Base-by-base conservation (phyloP, 108 stramenopile genomes). In the Nitzschia putrida region DNA sequence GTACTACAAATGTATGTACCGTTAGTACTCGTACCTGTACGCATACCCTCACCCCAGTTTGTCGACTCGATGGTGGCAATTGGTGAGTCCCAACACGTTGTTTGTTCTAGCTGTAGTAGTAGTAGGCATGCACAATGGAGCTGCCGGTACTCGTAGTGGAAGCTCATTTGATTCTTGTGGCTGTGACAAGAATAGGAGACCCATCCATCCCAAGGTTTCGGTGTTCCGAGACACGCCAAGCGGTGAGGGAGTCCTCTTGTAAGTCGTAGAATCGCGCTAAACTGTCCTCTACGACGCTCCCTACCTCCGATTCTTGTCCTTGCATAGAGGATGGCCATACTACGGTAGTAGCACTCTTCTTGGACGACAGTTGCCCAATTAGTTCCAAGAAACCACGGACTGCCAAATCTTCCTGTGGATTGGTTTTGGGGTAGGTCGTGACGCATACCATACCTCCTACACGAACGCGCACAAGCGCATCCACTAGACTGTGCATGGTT, bases 371-470 rank as follows among this genome's bases (percentile, higher is more conserved):
- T 57, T 90, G 73, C n/a, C 85, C 93, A 74, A 89, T 68, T 24
- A 80, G 83, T 73, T 88, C 86, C 71, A 86, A 79, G 57, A 94
- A 85, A 23, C 74, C 64, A 16, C 78, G 77, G 0, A 88, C 93
- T 0, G 82, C 87, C 41, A 50, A 68, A 68, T 84, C 83, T 66
- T 94, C 93, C 18, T 81, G 58, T 34, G 76, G 55, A 58, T 85
- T 85, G 37, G 79, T 84, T 0, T 64, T 69, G 9, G 93, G 93
- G 73, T 94, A 94, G 6, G 89, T 88, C 73, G 85, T 86, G 16
- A 89, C 78, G 24, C 83, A 83, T 22, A 94, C 40, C 77, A 94
- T 69, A 16, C 93, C 93, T 11, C 89, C 93, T 0, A 85, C 73
- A 6, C 89, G 85, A 8, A 91, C n/a, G 0, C 77, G 12, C 44